Evolutionary conservation across 306 rosid species (phyloP).

Genomic region (Nissolia schottii): DNA sequence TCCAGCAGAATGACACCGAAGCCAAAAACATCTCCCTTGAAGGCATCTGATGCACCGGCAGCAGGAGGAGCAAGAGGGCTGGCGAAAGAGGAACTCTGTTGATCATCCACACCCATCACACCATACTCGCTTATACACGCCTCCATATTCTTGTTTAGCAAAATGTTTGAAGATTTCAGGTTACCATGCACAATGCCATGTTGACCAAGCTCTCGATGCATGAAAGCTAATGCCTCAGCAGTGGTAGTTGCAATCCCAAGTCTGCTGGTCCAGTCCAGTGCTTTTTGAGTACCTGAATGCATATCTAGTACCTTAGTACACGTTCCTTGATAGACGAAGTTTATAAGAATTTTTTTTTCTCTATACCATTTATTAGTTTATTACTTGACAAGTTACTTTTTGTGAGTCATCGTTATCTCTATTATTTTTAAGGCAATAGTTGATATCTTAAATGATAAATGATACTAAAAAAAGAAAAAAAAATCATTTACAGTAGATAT

Average conservation of each 20-base stretch:
- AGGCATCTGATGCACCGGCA: slow-evolving; percentile 4
- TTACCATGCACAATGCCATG: slow-evolving; percentile 69
- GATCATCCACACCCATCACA: slow-evolving; percentile 30
- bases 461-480: no score
- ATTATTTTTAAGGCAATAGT: no score
- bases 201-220: slow-evolving; percentile 56
- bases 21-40: slow-evolving; percentile 59
- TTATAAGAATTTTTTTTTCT: no score
- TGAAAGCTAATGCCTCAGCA: slow-evolving; percentile 66
- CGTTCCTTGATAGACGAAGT: not conserved
- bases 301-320: not conserved
- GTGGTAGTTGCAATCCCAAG: slow-evolving; percentile 48
- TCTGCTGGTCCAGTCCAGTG: slow-evolving; percentile 68
- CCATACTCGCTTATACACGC: slow-evolving; percentile 79
- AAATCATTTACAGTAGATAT: no score
- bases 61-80: slow-evolving; percentile 8
- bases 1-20: slow-evolving; percentile 80
- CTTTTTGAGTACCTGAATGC: slow-evolving; percentile 47
- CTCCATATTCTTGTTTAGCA: slow-evolving; percentile 65
- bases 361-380: no score
- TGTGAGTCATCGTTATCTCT: no score
- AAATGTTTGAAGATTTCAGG: slow-evolving; percentile 74
- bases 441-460: no score
- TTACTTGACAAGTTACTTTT: no score
- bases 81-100: slow-evolving; percentile 13